Conservation (phyloP, 2,329 filamentous ascomycete genomes). For the Neoascochyta sp. region DNA sequence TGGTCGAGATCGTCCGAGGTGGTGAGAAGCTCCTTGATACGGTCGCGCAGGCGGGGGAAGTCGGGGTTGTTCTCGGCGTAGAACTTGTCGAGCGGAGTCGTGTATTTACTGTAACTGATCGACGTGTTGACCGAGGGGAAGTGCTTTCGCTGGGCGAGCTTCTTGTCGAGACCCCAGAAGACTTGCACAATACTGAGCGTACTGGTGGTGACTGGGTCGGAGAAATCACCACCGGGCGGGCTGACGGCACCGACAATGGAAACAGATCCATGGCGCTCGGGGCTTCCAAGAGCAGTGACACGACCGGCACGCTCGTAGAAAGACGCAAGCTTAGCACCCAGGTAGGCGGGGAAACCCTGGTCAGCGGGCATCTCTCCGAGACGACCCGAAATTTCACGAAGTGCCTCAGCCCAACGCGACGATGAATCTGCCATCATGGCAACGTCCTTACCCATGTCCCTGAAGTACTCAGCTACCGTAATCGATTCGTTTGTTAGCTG, state of each 20-base stretch:
- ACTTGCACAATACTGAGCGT: slow-evolving; percentile 98
- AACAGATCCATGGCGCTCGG: slow-evolving; percentile 84
- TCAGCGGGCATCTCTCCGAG: slow-evolving; percentile 99
- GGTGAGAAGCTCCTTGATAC: slow-evolving; percentile 87
- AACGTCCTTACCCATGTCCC: slow-evolving; percentile 93
- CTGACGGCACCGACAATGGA: slow-evolving; percentile 97
- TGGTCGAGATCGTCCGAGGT: slow-evolving; percentile 97
- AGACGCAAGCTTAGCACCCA: slow-evolving; percentile 92
- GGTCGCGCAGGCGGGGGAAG: slow-evolving; percentile 87
- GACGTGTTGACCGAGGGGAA: slow-evolving; percentile 98
- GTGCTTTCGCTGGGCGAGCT: slow-evolving; percentile 97
- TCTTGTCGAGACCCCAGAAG: slow-evolving; percentile 99
- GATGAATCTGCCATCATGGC: slow-evolving; percentile 99
- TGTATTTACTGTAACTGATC: slow-evolving; percentile 96
- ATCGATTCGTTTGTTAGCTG: slow-evolving; percentile 46
- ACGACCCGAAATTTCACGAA: slow-evolving; percentile 98
- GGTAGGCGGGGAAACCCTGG: slow-evolving; percentile 97
- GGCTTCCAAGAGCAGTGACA: slow-evolving; percentile 79
- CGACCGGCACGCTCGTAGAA: slow-evolving; percentile 99
- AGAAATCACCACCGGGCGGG: slow-evolving; percentile 97
- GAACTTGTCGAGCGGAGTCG: slow-evolving; percentile 78
- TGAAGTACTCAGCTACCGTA: slow-evolving; percentile 92
- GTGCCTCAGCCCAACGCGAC: slow-evolving; percentile 95
- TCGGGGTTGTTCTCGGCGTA: slow-evolving; percentile 93
- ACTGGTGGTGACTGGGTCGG: slow-evolving; percentile 89